Base-by-base conservation (phyloP, 768 basidiomycete species). In the Lactarius hatsudake region DNA sequence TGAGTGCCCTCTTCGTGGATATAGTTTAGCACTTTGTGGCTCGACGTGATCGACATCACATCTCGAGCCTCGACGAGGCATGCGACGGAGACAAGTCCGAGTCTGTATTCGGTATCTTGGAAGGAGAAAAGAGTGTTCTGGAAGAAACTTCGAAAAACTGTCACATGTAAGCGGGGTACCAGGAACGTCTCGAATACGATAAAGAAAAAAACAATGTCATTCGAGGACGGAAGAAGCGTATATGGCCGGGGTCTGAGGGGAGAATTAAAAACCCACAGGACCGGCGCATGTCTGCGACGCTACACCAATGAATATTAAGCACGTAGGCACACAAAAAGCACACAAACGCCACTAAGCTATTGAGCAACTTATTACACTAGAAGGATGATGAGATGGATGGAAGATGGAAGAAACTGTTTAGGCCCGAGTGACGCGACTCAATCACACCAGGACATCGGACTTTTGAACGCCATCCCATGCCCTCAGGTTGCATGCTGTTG, bases 301-400 rank as follows among this genome's bases (percentile, higher is more conserved):
- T 56, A 63, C 38, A 59, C 67, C 67, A 68, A 68, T 68, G 57
- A 54, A 63, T 63, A 53, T 54, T 20, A 59, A 56, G 67, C 63
- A 63, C 63, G 63, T 68, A 56, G 45, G 51, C 53, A 64, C 67
- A 40, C 34, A 34, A 10, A 32, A 34, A 34, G 7, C 34, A 34
- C 34, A 34, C 59, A 64, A 68, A 64, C 63, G 42, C 62, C 62
- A 63, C 63, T 56, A 40, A 53, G 51, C 30, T 57, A 38, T 38
- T 38, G 36, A 66, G 20, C 8, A 36, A 61, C 65, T 43, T 61
- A 56, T 40, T 13, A 23, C 9, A 48, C 45, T n/a, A 26, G 61
- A 58, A 38, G n/a, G 61, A 38, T 53, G 65, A 56, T 61, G 55
- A 55, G 55, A 61, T 26, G 28, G 32, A 28, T 28, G 32, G 51